Evolutionary conservation across 2,329 filamentous ascomycete genomes (phyloP).

Genomic region (Ceratocystiopsis brevicomis): DNA sequence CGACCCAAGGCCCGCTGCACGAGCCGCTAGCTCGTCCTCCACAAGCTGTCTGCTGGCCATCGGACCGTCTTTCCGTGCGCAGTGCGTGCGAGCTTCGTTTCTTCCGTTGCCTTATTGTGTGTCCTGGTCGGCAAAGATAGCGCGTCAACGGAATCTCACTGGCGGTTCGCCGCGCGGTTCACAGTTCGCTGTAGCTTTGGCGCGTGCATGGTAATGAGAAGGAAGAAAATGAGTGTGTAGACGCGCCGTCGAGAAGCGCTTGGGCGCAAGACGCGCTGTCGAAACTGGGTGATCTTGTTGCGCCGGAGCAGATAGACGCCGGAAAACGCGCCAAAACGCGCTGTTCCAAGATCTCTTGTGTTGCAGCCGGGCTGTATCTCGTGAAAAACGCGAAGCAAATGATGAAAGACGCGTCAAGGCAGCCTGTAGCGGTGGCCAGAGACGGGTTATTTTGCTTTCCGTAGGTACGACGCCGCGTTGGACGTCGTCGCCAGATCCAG

Average conservation of each 20-base stretch:
- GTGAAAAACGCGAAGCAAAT: slow-evolving; percentile 4
- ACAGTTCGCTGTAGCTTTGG: slow-evolving; percentile 2
- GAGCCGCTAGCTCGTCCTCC: slow-evolving; percentile 39
- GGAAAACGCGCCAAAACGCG: slow-evolving; percentile 1
- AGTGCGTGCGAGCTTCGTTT: background rate
- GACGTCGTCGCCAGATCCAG: background rate
- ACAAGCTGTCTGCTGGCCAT: slow-evolving; percentile 35
- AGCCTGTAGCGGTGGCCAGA: background rate
- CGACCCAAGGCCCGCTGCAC: slow-evolving; percentile 31
- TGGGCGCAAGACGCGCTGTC: background rate
- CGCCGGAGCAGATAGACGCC: slow-evolving; percentile 5
- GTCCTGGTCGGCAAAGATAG: background rate
- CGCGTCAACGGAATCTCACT: too few species aligned
- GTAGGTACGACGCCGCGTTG: background rate
- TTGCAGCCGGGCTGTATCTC: background rate
- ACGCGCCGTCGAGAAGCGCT: too few species aligned
- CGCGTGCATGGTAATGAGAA: slow-evolving; percentile 6
- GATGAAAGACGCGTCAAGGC: slow-evolving; percentile 8
- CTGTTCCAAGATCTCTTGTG: background rate
- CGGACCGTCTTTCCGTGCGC: background rate
- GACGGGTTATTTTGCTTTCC: slow-evolving; percentile 1
- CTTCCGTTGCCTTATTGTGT: background rate
- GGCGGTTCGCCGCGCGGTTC: background rate
- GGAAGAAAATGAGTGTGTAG: background rate
- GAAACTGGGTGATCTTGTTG: slow-evolving; percentile 1